A percentile compares a stretch with the other conserved stretches of the same genome.
These are phyloP conservation scores for Eucalyptus brandiana DNA, from an alignment of 345 rosid genomes.

Conservation along the genomic window DNA sequence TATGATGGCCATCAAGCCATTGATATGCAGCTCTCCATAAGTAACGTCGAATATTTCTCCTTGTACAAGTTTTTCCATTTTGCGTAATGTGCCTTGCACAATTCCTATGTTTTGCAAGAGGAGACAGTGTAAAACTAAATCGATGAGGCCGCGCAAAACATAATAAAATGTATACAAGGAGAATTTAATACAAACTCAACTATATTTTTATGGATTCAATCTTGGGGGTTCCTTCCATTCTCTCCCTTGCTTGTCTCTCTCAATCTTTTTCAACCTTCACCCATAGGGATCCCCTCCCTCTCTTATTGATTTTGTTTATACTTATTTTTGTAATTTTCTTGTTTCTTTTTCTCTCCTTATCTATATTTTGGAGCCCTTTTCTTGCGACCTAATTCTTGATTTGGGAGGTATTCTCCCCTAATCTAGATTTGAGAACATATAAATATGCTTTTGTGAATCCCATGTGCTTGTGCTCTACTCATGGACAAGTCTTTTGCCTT, in stretches of 20 bases:
- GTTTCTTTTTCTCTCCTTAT: too few species aligned
- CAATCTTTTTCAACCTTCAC: background rate
- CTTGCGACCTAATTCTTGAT: too few species aligned
- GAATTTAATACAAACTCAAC: background rate
- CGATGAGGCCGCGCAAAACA: background rate
- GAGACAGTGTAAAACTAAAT: background rate
- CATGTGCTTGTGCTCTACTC: rapidly evolving
- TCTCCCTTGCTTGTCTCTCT: background rate
- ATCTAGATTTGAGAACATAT: too few species aligned
- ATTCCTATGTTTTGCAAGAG: background rate
- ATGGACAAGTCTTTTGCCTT: rapidly evolving
- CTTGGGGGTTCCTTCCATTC: background rate
- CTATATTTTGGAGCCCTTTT: background rate
- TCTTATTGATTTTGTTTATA: background rate
- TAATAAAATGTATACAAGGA: background rate
- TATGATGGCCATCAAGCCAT: background rate
- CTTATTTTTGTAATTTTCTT: too few species aligned
- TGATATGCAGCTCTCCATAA: background rate
- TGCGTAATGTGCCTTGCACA: background rate
- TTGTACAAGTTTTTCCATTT: background rate
- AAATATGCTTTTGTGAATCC: background rate
- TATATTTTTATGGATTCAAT: background rate
- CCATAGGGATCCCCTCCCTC: background rate
- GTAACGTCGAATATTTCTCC: background rate
- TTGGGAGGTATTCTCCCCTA: too few species aligned